A percentile compares a stretch with the other conserved stretches of the same genome.
Conservation (phyloP, 2,329 filamentous ascomycete genomes). For the Ophiostoma quercus region DNA sequence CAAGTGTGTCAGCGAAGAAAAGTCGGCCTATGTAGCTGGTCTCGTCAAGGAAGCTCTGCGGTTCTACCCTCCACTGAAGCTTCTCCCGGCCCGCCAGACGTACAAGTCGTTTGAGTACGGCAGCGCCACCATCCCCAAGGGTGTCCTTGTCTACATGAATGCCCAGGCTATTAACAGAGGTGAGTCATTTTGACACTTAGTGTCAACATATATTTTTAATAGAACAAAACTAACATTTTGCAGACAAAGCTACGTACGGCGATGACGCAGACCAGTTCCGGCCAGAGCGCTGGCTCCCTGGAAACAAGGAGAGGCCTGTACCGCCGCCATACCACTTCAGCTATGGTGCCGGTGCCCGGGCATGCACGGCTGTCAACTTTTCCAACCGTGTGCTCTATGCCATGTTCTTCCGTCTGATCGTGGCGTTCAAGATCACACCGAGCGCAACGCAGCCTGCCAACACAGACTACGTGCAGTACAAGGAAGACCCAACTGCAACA, state of each 20-base stretch:
- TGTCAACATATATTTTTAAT: neutral
- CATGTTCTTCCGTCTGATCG: constrained; percentile 18
- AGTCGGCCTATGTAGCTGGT: neutral
- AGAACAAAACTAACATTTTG: neutral
- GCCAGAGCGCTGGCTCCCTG: constrained; percentile 56
- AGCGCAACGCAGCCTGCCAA: neutral
- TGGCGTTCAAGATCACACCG: constrained; percentile 14
- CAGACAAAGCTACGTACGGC: constrained; percentile 3
- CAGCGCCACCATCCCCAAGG: neutral
- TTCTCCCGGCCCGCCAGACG: neutral
- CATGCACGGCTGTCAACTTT: constrained; percentile 18
- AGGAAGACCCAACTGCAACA: neutral
- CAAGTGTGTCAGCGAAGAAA: neutral
- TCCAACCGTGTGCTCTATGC: constrained; percentile 21
- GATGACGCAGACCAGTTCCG: neutral
- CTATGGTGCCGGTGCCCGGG: constrained; percentile 54
- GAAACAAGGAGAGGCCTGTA: constrained; percentile 39
- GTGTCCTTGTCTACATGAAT: neutral
- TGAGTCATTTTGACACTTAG: neutral
- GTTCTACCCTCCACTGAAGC: neutral
- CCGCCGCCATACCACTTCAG: constrained; percentile 52
- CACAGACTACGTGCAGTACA: neutral
- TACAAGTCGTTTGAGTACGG: neutral
- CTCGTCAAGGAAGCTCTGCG: neutral
- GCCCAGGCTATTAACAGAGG: neutral